These are phyloP conservation scores for Neonectria coccinea DNA, from an alignment of 2,329 filamentous ascomycete genomes.

Conservation along the genomic window DNA sequence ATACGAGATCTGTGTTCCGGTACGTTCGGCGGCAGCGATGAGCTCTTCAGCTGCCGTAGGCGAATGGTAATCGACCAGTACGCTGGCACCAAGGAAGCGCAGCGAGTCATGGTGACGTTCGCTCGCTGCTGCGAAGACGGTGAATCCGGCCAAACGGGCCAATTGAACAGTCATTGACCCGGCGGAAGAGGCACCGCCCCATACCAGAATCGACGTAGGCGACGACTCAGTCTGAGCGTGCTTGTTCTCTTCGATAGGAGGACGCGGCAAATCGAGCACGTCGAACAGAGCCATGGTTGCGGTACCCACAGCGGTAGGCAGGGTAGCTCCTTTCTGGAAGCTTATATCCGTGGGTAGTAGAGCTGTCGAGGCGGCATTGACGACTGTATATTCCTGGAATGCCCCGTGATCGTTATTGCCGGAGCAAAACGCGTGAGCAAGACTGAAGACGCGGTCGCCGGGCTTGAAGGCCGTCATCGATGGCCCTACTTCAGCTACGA, in stretches of 20 bases:
- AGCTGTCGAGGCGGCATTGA: background rate
- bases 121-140: conserved; percentile 3
- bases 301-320: conserved; percentile 8
- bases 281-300: conserved; percentile 15
- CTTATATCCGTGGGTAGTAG: background rate
- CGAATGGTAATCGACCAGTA: conserved; percentile 12
- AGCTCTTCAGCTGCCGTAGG: conserved; percentile 8
- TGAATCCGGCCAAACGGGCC: conserved; percentile 7
- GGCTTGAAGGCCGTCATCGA: conserved; percentile 1
- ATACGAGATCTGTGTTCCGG: background rate
- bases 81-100: conserved; percentile 7
- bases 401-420: conserved; percentile 16
- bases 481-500: conserved; percentile 3
- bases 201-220: background rate
- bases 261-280: background rate
- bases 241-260: background rate
- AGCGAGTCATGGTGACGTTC: conserved; percentile 3
- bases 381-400: conserved; percentile 6
- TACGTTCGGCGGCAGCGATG: background rate
- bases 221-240: no score
- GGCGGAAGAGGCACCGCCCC: conserved; percentile 4
- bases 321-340: conserved; percentile 4
- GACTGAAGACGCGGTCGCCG: conserved; percentile 8
- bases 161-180: conserved; percentile 8
- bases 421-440: conserved; percentile 8